phyloP scores from a whole-genome alignment of 1,139 yeast species.

The Pichia sp. region DNA sequence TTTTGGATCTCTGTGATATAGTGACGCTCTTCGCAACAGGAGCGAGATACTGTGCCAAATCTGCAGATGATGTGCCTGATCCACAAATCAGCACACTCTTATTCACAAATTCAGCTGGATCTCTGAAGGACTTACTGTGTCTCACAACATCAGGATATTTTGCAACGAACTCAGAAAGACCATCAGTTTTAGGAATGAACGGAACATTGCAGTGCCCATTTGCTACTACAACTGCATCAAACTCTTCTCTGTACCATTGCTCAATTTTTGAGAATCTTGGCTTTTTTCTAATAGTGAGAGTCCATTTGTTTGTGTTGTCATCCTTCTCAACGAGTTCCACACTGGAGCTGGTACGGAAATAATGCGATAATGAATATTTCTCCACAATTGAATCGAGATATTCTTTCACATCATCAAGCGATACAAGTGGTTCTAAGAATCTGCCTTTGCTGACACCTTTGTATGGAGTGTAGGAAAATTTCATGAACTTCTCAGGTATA shows the following conservation, averaged over 20 bases:
- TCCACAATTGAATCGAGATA: conserved; percentile 27
- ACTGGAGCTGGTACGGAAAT: conserved; percentile 34
- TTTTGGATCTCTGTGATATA: conserved; percentile 14
- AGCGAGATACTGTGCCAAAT: conserved; percentile 42
- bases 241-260: conserved; percentile 29
- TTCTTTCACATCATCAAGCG: conserved; percentile 29
- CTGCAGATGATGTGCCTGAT: conserved; percentile 44
- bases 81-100: conserved; percentile 43
- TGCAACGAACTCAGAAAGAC: conserved; percentile 33
- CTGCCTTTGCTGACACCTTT: conserved; percentile 8
- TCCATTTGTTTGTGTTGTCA: conserved; percentile 12
- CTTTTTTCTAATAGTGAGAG: conserved; percentile 15
- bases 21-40: conserved; percentile 25
- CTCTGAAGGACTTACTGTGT: conserved; percentile 34
- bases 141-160: conserved; percentile 31
- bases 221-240: conserved; percentile 44
- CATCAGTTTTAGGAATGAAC: conserved; percentile 36
- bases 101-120: conserved; percentile 22
- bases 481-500: conserved; percentile 38
- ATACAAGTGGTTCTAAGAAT: conserved; percentile 24
- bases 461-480: conserved; percentile 31
- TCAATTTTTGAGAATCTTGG: conserved; percentile 15
- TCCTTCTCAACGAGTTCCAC: conserved; percentile 29
- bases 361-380: conserved; percentile 27
- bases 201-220: conserved; percentile 43